A percentile compares a stretch with the other conserved stretches of the same genome.
phyloP scores from a whole-genome alignment of 495 filamentous ascomycete genomes.

The Penicillium diatomitis region DNA sequence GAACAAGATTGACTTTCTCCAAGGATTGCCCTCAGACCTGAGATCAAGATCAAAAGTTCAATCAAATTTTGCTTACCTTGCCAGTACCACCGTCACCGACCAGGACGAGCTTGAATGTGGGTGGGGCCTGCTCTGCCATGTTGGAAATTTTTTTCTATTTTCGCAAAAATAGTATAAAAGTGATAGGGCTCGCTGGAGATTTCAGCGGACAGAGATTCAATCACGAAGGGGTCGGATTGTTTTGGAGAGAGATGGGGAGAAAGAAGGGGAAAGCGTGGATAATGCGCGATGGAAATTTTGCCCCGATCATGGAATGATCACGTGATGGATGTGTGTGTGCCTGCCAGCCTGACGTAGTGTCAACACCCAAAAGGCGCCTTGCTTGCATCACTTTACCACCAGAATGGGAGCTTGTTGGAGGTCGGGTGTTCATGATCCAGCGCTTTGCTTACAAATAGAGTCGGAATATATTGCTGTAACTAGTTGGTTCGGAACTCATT shows the following conservation, averaged over 20 bases:
- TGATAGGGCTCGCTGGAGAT: neutral
- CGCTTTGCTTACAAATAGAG: neutral
- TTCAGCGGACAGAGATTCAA: slow-evolving; percentile 1
- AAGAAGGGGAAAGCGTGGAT: slow-evolving; percentile 20
- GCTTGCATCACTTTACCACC: neutral
- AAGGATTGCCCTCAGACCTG: slow-evolving; percentile 1
- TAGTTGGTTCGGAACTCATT: too few species aligned
- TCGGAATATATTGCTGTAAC: too few species aligned
- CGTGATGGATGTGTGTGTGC: slow-evolving; percentile 21
- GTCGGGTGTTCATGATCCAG: neutral
- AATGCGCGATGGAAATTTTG: slow-evolving; percentile 40
- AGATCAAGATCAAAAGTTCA: slow-evolving; percentile 3
- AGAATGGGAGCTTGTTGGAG: neutral
- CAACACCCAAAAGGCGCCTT: slow-evolving; percentile 2
- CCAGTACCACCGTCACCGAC: slow-evolving; percentile 99
- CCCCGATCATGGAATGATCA: slow-evolving; percentile 29
- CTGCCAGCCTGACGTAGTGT: slow-evolving; percentile 22
- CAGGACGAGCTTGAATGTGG: slow-evolving; percentile 98
- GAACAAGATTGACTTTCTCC: neutral
- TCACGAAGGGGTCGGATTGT: slow-evolving; percentile 9
- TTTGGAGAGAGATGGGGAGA: slow-evolving; percentile 10
- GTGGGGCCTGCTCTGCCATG: slow-evolving; percentile 55
- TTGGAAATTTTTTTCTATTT: slow-evolving; percentile 23
- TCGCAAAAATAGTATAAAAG: neutral
- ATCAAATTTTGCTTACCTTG: slow-evolving; percentile 60